A percentile compares a stretch with the other conserved stretches of the same genome.
Conservation (phyloP, 2,329 filamentous ascomycete species). For the Trichoderma sp. region DNA sequence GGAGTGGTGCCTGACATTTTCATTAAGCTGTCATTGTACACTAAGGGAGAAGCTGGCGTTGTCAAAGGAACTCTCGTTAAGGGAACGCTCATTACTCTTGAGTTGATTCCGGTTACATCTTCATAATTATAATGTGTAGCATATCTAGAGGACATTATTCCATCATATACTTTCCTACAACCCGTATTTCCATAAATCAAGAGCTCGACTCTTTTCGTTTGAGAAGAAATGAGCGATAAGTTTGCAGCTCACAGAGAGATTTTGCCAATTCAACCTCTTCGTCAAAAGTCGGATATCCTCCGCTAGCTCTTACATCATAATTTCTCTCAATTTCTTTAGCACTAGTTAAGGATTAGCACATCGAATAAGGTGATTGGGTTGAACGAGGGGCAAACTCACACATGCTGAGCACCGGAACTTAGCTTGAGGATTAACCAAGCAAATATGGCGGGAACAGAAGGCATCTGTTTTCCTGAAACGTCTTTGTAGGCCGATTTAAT, state of each 20-base stretch:
- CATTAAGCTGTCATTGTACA: constrained; percentile 3
- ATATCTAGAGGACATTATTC: not conserved
- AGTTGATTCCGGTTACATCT: not conserved
- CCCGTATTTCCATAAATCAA: not conserved
- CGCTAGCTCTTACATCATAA: not conserved
- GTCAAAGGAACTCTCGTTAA: not conserved
- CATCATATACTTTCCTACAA: not conserved
- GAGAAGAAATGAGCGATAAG: not conserved
- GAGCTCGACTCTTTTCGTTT: not conserved
- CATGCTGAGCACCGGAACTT: constrained; percentile 11
- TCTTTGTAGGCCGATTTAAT: not conserved
- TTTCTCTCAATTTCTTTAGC: constrained; percentile 4
- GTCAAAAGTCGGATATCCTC: constrained; percentile 5
- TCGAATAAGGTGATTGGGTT: not conserved
- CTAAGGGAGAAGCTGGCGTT: not conserved
- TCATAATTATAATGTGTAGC: not conserved
- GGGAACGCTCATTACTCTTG: not conserved
- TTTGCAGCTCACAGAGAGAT: not conserved
- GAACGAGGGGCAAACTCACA: not conserved
- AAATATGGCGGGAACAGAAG: not conserved
- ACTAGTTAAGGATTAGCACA: not conserved
- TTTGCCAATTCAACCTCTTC: constrained; percentile 8
- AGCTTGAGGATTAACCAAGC: constrained; percentile 6
- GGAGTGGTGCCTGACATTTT: constrained; percentile 10
- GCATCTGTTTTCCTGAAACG: not conserved